Evolutionary conservation across 78 protist species (phyloP).

Genomic region (Paulinella micropora): DNA sequence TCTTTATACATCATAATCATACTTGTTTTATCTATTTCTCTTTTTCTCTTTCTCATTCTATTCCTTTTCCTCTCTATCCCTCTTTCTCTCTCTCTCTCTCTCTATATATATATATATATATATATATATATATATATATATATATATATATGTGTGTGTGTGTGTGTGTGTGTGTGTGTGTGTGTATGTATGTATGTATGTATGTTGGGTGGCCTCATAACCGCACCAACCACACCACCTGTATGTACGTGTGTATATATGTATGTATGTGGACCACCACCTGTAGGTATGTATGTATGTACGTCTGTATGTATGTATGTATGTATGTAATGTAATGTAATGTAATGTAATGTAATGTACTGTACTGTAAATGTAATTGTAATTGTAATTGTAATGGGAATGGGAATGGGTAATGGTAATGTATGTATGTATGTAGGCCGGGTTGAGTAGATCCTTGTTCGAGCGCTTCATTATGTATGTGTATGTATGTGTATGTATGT

Average conservation of each 20-base stretch:
- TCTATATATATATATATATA: too few relatives aligned
- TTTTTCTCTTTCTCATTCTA: too few relatives aligned
- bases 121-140: background rate
- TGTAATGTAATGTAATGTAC: constrained; percentile 90
- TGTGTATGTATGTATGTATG: background rate
- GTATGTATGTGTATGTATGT: too few relatives aligned
- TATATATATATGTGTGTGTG: background rate
- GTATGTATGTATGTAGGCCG: too few relatives aligned
- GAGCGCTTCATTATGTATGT: constrained; percentile 84
- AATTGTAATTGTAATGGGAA: background rate
- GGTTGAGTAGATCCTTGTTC: constrained; percentile 82
- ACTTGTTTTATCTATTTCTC: too few relatives aligned
- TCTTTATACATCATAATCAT: too few relatives aligned
- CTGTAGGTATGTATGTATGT: too few relatives aligned
- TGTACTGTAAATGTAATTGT: constrained; percentile 55
- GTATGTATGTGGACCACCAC: background rate
- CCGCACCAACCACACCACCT: background rate
- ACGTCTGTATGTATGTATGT: too few relatives aligned
- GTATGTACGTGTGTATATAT: background rate
- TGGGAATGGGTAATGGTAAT: background rate
- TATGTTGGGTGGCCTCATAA: background rate
- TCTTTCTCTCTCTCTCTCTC: too few relatives aligned
- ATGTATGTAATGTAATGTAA: constrained; percentile 61
- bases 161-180: background rate
- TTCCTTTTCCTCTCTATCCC: too few relatives aligned